These are phyloP conservation scores for Murraya paniculata DNA, from an alignment of 345 rosid genomes.

Conservation along the genomic window DNA sequence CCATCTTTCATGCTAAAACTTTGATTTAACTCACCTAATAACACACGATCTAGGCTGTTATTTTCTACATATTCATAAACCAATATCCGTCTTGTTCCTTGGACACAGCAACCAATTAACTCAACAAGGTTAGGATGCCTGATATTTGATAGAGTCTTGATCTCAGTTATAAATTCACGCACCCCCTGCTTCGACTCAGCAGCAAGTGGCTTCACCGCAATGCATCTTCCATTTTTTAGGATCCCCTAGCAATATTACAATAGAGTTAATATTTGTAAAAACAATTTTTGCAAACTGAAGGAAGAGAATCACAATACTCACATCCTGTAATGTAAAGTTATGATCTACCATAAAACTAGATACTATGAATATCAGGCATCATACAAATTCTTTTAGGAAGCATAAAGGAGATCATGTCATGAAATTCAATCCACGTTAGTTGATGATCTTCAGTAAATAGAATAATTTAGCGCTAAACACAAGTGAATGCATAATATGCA, in stretches of 20 bases:
- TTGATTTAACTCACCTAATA: slow-evolving; percentile 43
- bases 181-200: slow-evolving; percentile 54
- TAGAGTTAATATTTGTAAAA: background rate
- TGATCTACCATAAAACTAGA: background rate
- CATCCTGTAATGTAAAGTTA: background rate
- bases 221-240: slow-evolving; percentile 34
- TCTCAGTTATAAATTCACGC: slow-evolving; percentile 75
- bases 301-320: background rate
- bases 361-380: background rate
- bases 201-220: slow-evolving; percentile 59
- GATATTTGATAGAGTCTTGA: slow-evolving; percentile 60
- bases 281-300: background rate
- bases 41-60: slow-evolving; percentile 67
- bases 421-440: background rate
- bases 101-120: slow-evolving; percentile 76
- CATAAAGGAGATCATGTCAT: background rate
- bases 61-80: slow-evolving; percentile 88
- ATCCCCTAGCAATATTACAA: slow-evolving; percentile 36
- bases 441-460: background rate
- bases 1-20: background rate
- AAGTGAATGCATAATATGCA: background rate
- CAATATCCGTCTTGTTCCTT: slow-evolving; percentile 60
- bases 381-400: background rate
- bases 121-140: slow-evolving; percentile 88
- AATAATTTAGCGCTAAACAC: background rate